Base-by-base conservation (phyloP, 306 rosid species). In the Purshia tridentata region DNA sequence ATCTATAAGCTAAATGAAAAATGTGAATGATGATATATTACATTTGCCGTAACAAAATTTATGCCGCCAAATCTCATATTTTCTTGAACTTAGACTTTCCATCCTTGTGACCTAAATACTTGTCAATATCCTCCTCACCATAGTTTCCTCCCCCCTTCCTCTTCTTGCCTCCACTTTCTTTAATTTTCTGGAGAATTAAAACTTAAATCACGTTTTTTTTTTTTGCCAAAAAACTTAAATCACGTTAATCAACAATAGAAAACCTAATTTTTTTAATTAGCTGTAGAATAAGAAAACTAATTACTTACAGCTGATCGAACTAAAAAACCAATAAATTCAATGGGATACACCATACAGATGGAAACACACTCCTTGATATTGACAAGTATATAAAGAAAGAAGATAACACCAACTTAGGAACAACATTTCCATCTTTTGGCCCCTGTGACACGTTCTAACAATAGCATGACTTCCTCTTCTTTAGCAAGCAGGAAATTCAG, bases 391-490 rank as follows among this genome's bases (percentile, higher is more conserved):
- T 20, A 52, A 42, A 19, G 4, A 37, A 63, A 16, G n/a, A n/a
- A n/a, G n/a, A n/a, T n/a, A n/a, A n/a, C n/a, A n/a, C n/a, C n/a
- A n/a, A n/a, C n/a, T n/a, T n/a, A n/a, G n/a, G n/a, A 56, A 55
- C 1, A 23, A 48, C 40, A 52, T 75, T 87, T 90, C 98, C 93
- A 47, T 88, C 94, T 86, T 84, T 84, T 91, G 70, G 98, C 96
- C 73, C 89, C 91, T 13, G 82, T 15, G 37, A 91, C 96, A 29
- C 86, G 91, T 75, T 88, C 97, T 53, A 81, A 79, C 76, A 91
- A 72, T 70, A 80, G 81, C 74, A 91, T 57, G 59, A 91, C 98
- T 84, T 91, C 97, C 80, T 65, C 92, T 57, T 88, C 79, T 76
- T 79, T 73, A 15, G 88, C n/a, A n/a, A n/a, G n/a, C 87, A n/a